Evolutionary conservation across 345 rosid genomes (phyloP).

Genomic region (Populus pruinosa): DNA sequence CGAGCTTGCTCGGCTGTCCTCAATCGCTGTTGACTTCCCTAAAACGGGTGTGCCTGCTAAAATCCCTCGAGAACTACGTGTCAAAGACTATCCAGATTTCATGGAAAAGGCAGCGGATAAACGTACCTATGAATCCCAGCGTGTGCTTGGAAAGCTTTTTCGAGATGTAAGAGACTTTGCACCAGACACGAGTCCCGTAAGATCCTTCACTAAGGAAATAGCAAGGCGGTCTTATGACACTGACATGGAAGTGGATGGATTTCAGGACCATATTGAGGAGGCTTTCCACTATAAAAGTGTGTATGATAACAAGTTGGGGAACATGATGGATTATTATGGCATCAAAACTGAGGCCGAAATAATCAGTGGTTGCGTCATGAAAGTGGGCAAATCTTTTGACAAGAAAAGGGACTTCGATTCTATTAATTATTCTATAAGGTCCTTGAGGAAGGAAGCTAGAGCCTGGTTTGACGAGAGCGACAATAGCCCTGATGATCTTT

Average conservation of each 20-base stretch:
- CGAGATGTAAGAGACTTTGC: conserved; percentile 43
- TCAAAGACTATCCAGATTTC: conserved; percentile 52
- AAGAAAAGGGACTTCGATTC: conserved; percentile 39
- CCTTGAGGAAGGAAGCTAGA: conserved; percentile 46
- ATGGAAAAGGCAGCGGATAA: conserved; percentile 50
- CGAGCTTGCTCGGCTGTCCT: conserved; percentile 41
- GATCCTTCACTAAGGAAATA: conserved; percentile 34
- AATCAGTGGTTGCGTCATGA: conserved; percentile 45
- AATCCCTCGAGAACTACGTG: conserved; percentile 35
- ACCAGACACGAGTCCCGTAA: conserved; percentile 17
- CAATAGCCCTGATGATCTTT: conserved; percentile 11
- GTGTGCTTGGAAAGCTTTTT: conserved; percentile 50
- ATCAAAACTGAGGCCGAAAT: conserved; percentile 58
- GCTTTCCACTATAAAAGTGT: conserved; percentile 33
- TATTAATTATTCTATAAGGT: conserved; percentile 23
- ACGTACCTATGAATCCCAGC: conserved; percentile 36
- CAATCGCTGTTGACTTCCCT: conserved; percentile 55
- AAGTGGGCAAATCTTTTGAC: conserved; percentile 35
- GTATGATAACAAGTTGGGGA: conserved; percentile 43
- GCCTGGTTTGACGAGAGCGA: conserved; percentile 35
- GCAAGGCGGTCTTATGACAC: conserved; percentile 39
- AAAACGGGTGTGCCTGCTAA: conserved; percentile 59
- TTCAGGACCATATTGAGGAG: conserved; percentile 21
- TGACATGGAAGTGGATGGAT: conserved; percentile 58
- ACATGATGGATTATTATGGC: conserved; percentile 47